Evolutionary conservation across 2,329 filamentous ascomycete species (phyloP).

Genomic region (Fusarium mundagurra): DNA sequence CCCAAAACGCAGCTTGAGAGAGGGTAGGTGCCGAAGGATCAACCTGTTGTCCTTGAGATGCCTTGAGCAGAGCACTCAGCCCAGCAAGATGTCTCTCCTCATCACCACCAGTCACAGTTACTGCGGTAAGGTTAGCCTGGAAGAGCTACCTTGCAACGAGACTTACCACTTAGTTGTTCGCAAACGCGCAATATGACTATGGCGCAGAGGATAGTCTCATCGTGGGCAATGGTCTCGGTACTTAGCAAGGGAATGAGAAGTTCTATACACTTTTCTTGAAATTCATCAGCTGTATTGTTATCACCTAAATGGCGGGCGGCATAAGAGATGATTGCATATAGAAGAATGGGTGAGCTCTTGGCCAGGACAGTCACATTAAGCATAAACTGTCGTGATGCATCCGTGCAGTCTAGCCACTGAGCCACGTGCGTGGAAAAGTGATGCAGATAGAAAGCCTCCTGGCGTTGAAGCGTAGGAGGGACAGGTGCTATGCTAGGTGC

Average conservation of each 20-base stretch:
- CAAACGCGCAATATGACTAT: slow-evolving; percentile 11
- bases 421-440: slow-evolving; percentile 23
- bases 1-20: slow-evolving; percentile 32
- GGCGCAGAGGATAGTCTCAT: slow-evolving; percentile 2
- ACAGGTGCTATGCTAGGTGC: neutral
- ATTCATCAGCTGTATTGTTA: neutral
- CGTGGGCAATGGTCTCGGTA: neutral
- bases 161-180: slow-evolving; percentile 7
- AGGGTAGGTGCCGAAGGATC: slow-evolving; percentile 23
- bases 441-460: slow-evolving; percentile 19
- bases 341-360: neutral
- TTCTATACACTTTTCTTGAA: neutral
- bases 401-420: slow-evolving; percentile 32
- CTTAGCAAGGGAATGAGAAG: slow-evolving; percentile 8
- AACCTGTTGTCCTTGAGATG: slow-evolving; percentile 26
- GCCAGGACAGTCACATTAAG: slow-evolving; percentile 18
- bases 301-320: slow-evolving; percentile 5
- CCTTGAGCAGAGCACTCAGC: slow-evolving; percentile 25
- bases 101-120: slow-evolving; percentile 9
- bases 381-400: slow-evolving; percentile 28
- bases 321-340: neutral
- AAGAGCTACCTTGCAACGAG: no score
- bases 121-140: neutral
- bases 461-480: neutral
- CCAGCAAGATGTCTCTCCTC: slow-evolving; percentile 30